These are phyloP conservation scores for Herpetomonas tarakana DNA, from an alignment of 208 protist species.

Conservation along the genomic window DNA sequence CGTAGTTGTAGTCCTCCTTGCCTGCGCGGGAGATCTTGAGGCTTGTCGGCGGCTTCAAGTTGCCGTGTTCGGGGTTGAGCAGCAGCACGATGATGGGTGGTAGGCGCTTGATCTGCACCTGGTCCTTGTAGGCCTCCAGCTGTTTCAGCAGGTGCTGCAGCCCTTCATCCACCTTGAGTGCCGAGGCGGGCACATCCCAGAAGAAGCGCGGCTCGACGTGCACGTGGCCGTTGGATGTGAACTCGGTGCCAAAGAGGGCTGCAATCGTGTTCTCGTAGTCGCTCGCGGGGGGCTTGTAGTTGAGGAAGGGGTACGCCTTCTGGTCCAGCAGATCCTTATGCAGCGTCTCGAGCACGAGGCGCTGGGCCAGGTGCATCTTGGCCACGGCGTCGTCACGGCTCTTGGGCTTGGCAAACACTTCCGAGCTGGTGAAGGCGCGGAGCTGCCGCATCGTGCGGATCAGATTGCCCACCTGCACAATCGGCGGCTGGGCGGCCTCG, in stretches of 20 bases:
- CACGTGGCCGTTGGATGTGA: constrained; percentile 64
- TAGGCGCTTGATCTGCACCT: constrained; percentile 82
- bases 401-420: constrained; percentile 70
- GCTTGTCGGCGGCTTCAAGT: constrained; percentile 75
- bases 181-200: constrained; percentile 86
- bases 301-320: constrained; percentile 71
- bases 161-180: constrained; percentile 88
- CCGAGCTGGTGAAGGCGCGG: constrained; percentile 34
- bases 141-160: constrained; percentile 90
- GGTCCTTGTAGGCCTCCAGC: constrained; percentile 73
- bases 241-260: constrained; percentile 80
- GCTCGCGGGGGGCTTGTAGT: constrained; percentile 40
- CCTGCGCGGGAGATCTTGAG: constrained; percentile 79
- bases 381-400: constrained; percentile 83
- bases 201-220: constrained; percentile 83
- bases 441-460: constrained; percentile 82
- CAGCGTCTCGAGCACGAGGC: constrained; percentile 67
- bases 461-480: constrained; percentile 79
- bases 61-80: constrained; percentile 86
- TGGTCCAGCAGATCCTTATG: constrained; percentile 81
- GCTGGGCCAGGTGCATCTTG: constrained; percentile 76
- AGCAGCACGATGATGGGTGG: constrained; percentile 88
- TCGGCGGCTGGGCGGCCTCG: constrained; percentile 68
- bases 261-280: constrained; percentile 79
- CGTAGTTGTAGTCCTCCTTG: constrained; percentile 86